These are phyloP conservation scores for Neonothopanus nambi DNA, from an alignment of 1,284 basidiomycete genomes.

Conservation along the genomic window DNA sequence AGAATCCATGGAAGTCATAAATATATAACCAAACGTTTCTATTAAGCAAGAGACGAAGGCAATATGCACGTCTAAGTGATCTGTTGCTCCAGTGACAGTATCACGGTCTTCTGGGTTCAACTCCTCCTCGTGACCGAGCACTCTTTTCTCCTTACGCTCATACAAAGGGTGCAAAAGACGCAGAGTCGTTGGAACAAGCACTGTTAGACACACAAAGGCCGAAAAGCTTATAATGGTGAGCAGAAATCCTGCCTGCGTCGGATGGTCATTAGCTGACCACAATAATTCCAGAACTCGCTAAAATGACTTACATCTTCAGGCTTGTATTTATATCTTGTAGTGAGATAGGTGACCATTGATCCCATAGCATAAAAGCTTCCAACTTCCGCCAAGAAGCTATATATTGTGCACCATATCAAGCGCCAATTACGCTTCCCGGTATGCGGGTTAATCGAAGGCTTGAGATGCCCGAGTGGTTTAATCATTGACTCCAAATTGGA, in stretches of 20 bases:
- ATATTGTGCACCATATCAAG: conserved; percentile 27
- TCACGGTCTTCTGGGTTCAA: background rate
- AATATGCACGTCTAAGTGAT: conserved; percentile 32
- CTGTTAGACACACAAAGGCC: background rate
- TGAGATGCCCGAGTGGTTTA: conserved; percentile 26
- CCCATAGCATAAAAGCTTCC: conserved; percentile 21
- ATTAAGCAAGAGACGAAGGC: conserved; percentile 23
- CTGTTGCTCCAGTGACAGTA: conserved; percentile 20
- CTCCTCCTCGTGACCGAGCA: background rate
- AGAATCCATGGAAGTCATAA: conserved; percentile 20
- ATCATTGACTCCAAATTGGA: conserved; percentile 17
- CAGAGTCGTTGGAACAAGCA: conserved; percentile 3
- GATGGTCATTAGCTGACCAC: background rate
- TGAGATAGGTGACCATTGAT: conserved; percentile 28
- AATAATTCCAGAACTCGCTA: background rate
- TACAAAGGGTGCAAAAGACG: conserved; percentile 7
- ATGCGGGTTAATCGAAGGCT: conserved; percentile 21
- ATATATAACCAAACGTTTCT: conserved; percentile 18
- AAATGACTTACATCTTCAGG: conserved; percentile 5
- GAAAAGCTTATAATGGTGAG: conserved; percentile 1
- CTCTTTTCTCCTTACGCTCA: background rate
- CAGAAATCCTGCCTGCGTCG: conserved; percentile 7
- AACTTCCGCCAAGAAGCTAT: conserved; percentile 23
- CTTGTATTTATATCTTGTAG: conserved; percentile 12
- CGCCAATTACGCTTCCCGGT: conserved; percentile 31